Percentiles rank a stretch among this genome's conserved stretches.
Evolutionary conservation across 2,329 filamentous ascomycete genomes (phyloP).

Genomic region (Cladosporium sp.): DNA sequence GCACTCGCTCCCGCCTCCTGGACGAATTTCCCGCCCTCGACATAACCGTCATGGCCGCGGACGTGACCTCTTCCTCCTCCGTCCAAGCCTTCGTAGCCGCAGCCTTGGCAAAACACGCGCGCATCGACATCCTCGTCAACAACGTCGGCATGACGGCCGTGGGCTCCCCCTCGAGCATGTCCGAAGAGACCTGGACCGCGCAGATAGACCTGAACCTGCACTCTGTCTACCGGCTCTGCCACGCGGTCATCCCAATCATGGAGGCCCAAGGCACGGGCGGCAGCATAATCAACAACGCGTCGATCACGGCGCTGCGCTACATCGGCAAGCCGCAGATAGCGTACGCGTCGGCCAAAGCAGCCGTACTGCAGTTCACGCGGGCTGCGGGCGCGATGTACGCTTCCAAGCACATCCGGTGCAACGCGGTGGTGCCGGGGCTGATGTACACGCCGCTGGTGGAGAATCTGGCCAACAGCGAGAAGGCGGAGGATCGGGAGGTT

Average conservation of each 20-base stretch:
- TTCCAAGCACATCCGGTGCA: conserved; percentile 46
- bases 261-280: conserved; percentile 44
- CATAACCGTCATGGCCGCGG: conserved; percentile 35
- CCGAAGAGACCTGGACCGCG: conserved; percentile 51
- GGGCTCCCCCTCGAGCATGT: conserved; percentile 50
- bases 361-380: conserved; percentile 33
- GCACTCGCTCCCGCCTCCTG: conserved; percentile 38
- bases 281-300: conserved; percentile 48
- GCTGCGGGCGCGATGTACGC: conserved; percentile 50
- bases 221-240: conserved; percentile 54
- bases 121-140: conserved; percentile 53
- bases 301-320: conserved; percentile 55
- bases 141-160: conserved; percentile 48
- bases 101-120: conserved; percentile 44
- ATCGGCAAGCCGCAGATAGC: conserved; percentile 54
- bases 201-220: conserved; percentile 60
- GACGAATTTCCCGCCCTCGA: conserved; percentile 41
- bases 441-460: conserved; percentile 57
- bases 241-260: conserved; percentile 56
- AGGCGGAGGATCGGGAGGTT: conserved; percentile 48
- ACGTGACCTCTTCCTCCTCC: conserved; percentile 52
- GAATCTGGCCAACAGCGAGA: conserved; percentile 46
- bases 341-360: conserved; percentile 42
- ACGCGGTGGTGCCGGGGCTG: conserved; percentile 56
- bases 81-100: conserved; percentile 47